Conservation (phyloP, 176 grass and related monocot species). For the Ensete glaucum region DNA sequence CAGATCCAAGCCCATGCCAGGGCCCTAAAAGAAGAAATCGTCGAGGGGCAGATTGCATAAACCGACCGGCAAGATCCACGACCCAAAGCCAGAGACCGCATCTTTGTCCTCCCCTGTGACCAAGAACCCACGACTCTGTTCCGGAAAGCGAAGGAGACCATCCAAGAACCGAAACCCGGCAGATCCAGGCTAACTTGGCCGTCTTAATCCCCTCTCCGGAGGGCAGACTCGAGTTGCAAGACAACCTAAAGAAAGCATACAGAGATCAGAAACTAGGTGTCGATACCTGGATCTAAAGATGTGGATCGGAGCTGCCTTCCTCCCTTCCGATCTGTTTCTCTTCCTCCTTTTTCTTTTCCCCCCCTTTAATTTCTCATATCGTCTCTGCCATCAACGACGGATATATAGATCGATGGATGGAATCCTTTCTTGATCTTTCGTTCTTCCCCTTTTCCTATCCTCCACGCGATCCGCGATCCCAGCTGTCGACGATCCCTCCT, state of each 20-base stretch:
- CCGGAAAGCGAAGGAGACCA: not conserved
- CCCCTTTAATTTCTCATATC: not conserved
- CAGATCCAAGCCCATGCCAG: not conserved
- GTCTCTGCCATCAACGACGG: not conserved
- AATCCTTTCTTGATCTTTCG: not conserved
- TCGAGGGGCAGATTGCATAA: not conserved
- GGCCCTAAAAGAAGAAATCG: not conserved
- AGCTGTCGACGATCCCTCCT: not conserved
- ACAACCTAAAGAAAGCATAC: conserved; percentile 9
- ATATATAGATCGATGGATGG: not conserved
- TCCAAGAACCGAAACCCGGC: not conserved
- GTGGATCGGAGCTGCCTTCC: not conserved
- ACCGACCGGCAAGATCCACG: not conserved
- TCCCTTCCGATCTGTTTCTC: not conserved
- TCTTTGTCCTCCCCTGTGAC: not conserved
- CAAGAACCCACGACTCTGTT: not conserved
- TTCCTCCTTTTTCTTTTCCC: not conserved
- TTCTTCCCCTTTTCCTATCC: not conserved
- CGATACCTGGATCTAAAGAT: conserved; percentile 4
- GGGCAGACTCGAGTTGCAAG: not conserved
- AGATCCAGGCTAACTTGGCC: not conserved
- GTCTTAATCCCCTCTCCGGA: not conserved
- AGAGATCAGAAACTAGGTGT: conserved; percentile 1
- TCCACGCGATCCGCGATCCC: not conserved
- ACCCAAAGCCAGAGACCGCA: not conserved